phyloP scores from a whole-genome alignment of 192 early-diverging fungal genomes.

The Backusella parvicylindrica region DNA sequence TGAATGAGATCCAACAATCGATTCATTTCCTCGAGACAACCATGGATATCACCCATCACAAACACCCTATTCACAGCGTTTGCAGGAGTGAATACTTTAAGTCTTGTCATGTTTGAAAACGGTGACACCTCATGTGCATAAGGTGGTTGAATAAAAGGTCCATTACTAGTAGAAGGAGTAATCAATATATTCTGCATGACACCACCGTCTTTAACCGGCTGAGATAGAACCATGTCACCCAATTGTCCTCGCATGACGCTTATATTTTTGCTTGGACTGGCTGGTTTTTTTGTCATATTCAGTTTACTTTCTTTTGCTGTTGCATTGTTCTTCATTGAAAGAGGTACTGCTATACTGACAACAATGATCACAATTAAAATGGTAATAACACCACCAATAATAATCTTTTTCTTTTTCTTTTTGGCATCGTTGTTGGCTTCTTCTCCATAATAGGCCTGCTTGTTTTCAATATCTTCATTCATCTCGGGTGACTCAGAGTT shows the following conservation, averaged over 20 bases:
- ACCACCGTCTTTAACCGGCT: background rate
- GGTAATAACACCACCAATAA: background rate
- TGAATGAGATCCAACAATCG: slow-evolving; percentile 44
- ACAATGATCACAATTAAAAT: background rate
- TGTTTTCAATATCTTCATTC: background rate
- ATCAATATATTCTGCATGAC: background rate
- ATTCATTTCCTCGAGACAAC: slow-evolving; percentile 52
- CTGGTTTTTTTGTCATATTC: background rate
- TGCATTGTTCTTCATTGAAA: background rate
- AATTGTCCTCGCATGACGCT: background rate
- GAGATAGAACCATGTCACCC: background rate
- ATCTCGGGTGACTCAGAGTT: background rate
- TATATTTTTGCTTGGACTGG: background rate
- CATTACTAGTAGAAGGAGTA: too few species aligned
- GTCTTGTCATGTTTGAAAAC: slow-evolving; percentile 26
- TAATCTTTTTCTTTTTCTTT: background rate
- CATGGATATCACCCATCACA: slow-evolving; percentile 77
- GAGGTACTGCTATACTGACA: slow-evolving; percentile 3
- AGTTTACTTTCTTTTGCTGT: background rate
- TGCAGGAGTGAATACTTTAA: background rate
- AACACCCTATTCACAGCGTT: slow-evolving; percentile 37
- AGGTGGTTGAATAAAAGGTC: background rate
- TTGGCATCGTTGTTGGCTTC: background rate
- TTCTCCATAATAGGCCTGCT: background rate
- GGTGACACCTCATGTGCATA: slow-evolving; percentile 9